Conservation (phyloP, 176 grass and related monocot genomes). For the Bonia amplexicaulis region DNA sequence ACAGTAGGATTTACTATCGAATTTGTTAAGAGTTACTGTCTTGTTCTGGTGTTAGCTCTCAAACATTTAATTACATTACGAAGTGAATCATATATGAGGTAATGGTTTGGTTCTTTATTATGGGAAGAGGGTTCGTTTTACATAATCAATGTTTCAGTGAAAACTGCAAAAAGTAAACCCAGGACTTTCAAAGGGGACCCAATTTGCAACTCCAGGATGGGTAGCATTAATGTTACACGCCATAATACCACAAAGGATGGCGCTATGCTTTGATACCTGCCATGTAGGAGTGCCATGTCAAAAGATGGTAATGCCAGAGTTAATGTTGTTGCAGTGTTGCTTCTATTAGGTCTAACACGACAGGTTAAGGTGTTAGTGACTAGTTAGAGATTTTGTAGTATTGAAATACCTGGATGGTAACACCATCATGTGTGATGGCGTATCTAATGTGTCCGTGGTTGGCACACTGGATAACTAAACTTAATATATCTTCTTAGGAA, state of each 20-base stretch:
- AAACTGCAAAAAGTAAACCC: neutral
- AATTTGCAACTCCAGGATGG: neutral
- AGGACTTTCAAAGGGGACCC: neutral
- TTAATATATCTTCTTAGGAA: neutral
- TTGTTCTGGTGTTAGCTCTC: neutral
- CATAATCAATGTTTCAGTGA: neutral
- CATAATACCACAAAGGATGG: neutral
- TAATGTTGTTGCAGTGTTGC: neutral
- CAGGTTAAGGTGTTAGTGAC: neutral
- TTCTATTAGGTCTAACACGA: neutral
- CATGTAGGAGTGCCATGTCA: neutral
- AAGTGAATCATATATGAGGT: slow-evolving; percentile 3
- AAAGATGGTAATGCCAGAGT: neutral
- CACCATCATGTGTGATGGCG: neutral
- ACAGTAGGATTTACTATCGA: neutral
- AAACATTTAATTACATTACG: neutral
- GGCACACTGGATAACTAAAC: neutral
- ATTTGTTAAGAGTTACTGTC: neutral
- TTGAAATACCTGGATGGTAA: neutral
- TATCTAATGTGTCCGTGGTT: neutral
- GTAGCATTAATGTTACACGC: neutral
- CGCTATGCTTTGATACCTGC: neutral
- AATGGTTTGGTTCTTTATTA: neutral
- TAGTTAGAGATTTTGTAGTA: neutral
- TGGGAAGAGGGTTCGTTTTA: neutral